Conservation (phyloP, 2,329 filamentous ascomycete genomes). For the Celoporthe dispersa region DNA sequence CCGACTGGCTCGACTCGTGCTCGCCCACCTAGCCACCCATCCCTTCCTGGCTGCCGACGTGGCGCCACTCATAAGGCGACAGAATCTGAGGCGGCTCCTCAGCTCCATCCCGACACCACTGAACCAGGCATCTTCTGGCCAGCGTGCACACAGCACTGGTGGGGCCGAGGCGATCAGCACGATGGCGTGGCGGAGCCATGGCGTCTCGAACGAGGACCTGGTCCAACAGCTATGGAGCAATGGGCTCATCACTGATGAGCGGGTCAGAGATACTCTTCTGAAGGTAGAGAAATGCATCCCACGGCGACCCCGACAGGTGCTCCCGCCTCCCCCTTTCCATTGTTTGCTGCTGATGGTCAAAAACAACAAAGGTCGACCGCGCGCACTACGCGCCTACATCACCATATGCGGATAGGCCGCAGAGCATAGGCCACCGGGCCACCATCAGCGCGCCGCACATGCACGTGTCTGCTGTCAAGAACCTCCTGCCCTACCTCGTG, state of each 20-base stretch:
- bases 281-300: constrained; percentile 51
- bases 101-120: constrained; percentile 16
- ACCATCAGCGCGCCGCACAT: constrained; percentile 67
- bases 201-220: constrained; percentile 72
- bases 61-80: constrained; percentile 20
- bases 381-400: constrained; percentile 75
- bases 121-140: not conserved
- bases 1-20: not conserved
- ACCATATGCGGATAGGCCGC: constrained; percentile 69
- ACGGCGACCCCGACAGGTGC: not conserved
- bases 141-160: not conserved
- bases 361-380: constrained; percentile 72
- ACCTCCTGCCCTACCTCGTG: constrained; percentile 50
- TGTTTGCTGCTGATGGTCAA: not conserved
- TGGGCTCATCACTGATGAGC: constrained; percentile 71
- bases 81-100: constrained; percentile 8
- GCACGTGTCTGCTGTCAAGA: constrained; percentile 59
- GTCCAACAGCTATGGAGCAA: constrained; percentile 77
- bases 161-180: constrained; percentile 27
- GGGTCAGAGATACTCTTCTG: constrained; percentile 80
- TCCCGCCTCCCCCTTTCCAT: not conserved
- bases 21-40: not conserved
- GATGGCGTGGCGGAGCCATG: constrained; percentile 93
- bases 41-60: constrained; percentile 4
- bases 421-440: constrained; percentile 58